Base-by-base conservation (phyloP, 1,284 basidiomycete genomes). In the Sanghuangporus sanghuang region DNA sequence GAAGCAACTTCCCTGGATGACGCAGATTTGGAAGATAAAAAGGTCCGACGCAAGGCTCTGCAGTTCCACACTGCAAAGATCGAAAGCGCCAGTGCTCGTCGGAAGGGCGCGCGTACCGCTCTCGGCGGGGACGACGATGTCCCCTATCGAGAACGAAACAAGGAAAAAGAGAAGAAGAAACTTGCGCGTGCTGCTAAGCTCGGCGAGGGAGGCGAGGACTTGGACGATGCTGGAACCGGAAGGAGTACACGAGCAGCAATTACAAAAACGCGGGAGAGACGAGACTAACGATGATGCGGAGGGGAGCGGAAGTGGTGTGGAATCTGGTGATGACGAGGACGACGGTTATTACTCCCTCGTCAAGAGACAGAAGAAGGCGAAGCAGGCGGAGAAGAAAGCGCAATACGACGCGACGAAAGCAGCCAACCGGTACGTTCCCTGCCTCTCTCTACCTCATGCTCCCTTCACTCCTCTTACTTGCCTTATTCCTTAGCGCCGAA, bases 331-430 rank as follows among this genome's bases (percentile, higher is more conserved):
- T 21, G 78, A 78, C 53, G 80, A 74, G 16, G 78, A 76, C 11
- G 81, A 90, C 63, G 93, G 89, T 7, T 97, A 97, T 75, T 96
- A 97, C 71, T 89, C 95, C 63, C 83, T 96, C 53, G 88, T 97
- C 67, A 87, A 92, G 78, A 83, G 84, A 69, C 80, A 83, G 66
- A 85, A 85, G 69, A 87, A 85, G 64, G 85, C 85, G 62, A 85
- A 82, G 72, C 93, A 92, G 76, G 84, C 83, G 67, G 82, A 83
- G 69, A 95, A 93, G 80, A 90, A 90, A 72, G 86, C 80, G 2
- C 89, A 86, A 56, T 90, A 97, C 72, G 92, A 96, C 35, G 85
- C 81, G 32, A 79, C 76, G 35, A 79, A 82, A 59, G 83, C 82
- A 16, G 83, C 82, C 54, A 81, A 83, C 68, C 80, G 87, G 93